Evolutionary conservation across 176 grass and related monocot species (phyloP).

Genomic region (Typha latifolia): DNA sequence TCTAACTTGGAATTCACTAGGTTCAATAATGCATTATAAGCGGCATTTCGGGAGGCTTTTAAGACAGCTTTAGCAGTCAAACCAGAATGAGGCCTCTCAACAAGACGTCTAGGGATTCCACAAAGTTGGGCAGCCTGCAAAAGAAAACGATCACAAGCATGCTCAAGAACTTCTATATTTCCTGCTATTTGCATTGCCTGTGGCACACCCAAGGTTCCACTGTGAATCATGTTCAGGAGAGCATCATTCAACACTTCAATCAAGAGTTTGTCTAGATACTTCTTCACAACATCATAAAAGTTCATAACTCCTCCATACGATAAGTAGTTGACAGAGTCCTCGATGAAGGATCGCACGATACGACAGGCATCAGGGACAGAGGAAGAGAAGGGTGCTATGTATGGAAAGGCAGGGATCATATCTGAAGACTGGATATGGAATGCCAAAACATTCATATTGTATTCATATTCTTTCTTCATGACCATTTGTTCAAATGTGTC

Average conservation of each 20-base stretch:
- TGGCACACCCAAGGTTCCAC: conserved; percentile 33
- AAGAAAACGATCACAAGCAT: conserved; percentile 78
- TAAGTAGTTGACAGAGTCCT: conserved; percentile 70
- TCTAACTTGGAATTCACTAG: conserved; percentile 76
- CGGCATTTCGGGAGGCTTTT: conserved; percentile 74
- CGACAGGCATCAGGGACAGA: conserved; percentile 63
- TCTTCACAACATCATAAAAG: conserved; percentile 58
- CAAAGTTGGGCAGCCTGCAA: conserved; percentile 60
- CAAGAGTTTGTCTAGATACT: conserved; percentile 74
- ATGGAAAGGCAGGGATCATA: conserved; percentile 54
- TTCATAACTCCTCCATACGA: conserved; percentile 44
- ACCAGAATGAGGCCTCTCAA: conserved; percentile 65
- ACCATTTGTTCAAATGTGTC: conserved; percentile 50
- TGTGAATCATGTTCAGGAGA: conserved; percentile 64
- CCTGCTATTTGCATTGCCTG: conserved; percentile 76
- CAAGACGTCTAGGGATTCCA: conserved; percentile 44
- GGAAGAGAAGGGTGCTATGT: conserved; percentile 62
- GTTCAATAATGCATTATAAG: conserved; percentile 65
- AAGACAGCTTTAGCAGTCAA: conserved; percentile 74
- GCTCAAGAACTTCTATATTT: conserved; percentile 66
- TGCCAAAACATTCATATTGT: conserved; percentile 47
- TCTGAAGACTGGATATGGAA: conserved; percentile 51
- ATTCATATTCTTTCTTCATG: conserved; percentile 67
- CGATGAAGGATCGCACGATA: conserved; percentile 64
- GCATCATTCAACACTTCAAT: conserved; percentile 72